These are phyloP conservation scores for Aspergillus costaricaensis DNA, from an alignment of 2,329 filamentous ascomycete species.

Conservation along the genomic window DNA sequence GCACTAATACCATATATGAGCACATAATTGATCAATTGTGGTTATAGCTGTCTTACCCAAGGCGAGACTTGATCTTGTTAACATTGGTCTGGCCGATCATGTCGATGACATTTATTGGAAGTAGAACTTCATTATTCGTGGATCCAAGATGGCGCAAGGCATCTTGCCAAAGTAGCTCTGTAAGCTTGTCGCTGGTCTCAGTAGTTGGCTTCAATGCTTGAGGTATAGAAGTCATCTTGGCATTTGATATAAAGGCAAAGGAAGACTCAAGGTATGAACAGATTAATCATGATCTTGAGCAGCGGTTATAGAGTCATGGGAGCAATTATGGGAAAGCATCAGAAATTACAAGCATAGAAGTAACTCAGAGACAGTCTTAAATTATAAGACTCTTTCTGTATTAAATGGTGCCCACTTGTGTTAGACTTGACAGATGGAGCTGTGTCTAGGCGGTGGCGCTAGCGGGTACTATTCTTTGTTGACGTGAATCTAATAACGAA, in stretches of 20 bases:
- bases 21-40: not conserved
- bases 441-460: not conserved
- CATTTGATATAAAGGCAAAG: not conserved
- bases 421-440: not conserved
- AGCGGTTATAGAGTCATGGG: not conserved
- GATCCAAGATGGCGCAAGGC: constrained; percentile 29
- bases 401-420: not conserved
- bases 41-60: constrained; percentile 27
- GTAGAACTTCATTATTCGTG: constrained; percentile 36
- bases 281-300: not conserved
- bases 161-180: constrained; percentile 34
- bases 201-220: constrained; percentile 15
- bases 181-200: constrained; percentile 22
- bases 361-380: not conserved
- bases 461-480: constrained; percentile 1
- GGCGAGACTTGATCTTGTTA: constrained; percentile 33
- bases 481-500: not conserved
- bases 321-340: not conserved
- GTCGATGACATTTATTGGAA: constrained; percentile 34
- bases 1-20: constrained; percentile 23
- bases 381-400: not conserved
- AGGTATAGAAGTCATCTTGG: constrained; percentile 18
- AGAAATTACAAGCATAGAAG: not conserved
- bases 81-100: constrained; percentile 34
- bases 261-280: not conserved